phyloP scores from a whole-genome alignment of 2,329 filamentous ascomycete genomes.

The Diaporthe amygdali region DNA sequence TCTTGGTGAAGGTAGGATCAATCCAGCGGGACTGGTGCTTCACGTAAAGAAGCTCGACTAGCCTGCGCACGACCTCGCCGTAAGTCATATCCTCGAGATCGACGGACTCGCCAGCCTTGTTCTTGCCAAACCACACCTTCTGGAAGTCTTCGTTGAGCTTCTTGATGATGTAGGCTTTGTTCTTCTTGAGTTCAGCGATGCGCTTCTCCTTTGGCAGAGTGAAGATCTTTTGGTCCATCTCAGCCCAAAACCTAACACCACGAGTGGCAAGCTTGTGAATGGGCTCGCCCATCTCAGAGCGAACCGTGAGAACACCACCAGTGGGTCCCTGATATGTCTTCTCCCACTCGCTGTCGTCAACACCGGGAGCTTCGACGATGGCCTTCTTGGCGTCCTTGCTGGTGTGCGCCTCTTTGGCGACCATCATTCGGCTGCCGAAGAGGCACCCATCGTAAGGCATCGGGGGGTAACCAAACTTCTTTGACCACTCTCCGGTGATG shows the following conservation, averaged over 20 bases:
- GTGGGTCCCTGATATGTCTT: constrained; percentile 90
- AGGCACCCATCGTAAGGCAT: constrained; percentile 96
- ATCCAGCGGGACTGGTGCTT: constrained; percentile 93
- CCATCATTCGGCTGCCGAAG: constrained; percentile 94
- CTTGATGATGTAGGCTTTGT: constrained; percentile 89
- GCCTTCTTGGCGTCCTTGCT: constrained; percentile 88
- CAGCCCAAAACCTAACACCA: constrained; percentile 95
- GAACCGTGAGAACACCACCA: constrained; percentile 93
- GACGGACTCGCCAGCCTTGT: constrained; percentile 78
- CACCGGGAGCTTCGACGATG: constrained; percentile 83
- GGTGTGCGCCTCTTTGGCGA: constrained; percentile 89
- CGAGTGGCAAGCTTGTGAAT: constrained; percentile 98
- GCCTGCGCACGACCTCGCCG: constrained; percentile 80
- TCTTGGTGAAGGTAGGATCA: constrained; percentile 78
- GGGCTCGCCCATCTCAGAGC: constrained; percentile 98
- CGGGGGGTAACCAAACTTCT: constrained; percentile 81
- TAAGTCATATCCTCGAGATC: constrained; percentile 98
- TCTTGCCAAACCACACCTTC: constrained; percentile 94
- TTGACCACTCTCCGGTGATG: constrained; percentile 88
- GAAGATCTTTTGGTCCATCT: constrained; percentile 99
- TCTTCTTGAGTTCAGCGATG: constrained; percentile 84
- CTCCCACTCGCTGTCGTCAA: constrained; percentile 86
- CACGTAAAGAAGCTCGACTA: constrained; percentile 91
- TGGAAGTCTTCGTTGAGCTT: constrained; percentile 96
- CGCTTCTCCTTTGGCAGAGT: constrained; percentile 94